Base-by-base conservation (phyloP, 83 land plant genomes). In the Picea abies region DNA sequence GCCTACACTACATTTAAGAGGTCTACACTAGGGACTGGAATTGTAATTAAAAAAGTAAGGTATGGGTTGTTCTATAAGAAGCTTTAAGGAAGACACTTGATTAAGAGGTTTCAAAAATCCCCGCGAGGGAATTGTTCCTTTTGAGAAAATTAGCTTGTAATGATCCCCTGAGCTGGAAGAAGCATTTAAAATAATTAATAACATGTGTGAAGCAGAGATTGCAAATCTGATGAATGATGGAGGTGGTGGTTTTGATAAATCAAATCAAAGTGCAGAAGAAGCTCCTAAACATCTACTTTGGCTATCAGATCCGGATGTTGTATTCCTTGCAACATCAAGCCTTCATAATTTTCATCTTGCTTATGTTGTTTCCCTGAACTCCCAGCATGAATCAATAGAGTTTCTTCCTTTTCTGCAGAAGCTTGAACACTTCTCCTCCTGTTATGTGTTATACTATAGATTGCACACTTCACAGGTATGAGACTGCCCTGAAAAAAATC, bases 341-440 rank as follows among this genome's bases (percentile, higher is more conserved):
- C 90, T 98, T 61, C 96, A 98, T 86, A 99, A 98, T 82, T 82
- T 98, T 63, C 94, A 98, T 71, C 92, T 98, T 85, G 94, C 99
- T 56, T 99, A 97, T 49, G 96, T 98, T 83, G 99, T 98, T 41
- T 99, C 99, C 63, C 82, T 94, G 78, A 94, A 94, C 83, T 90
- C 99, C 16, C 97, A 98, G 47, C 88, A 86, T 58, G 99, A 98
- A 79, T 97, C 99, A 73, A 98, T 96, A 76, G 99, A 98, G 76
- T 98, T 98, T 83, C 88, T 98, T 80, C 99, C 99, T 22, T 93
- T 89, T 76, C 92, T 98, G 32, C 90, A 89, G 78, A 94, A 88
- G 66, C 85, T 96, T 60, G 97, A 96, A 80, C 68, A 83, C 9
- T 87, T 98, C 97, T 37, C 58, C 87, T 80, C 60, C 82, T 82